These are phyloP conservation scores for Vigna radiata DNA, from an alignment of 306 rosid species.

Conservation along the genomic window DNA sequence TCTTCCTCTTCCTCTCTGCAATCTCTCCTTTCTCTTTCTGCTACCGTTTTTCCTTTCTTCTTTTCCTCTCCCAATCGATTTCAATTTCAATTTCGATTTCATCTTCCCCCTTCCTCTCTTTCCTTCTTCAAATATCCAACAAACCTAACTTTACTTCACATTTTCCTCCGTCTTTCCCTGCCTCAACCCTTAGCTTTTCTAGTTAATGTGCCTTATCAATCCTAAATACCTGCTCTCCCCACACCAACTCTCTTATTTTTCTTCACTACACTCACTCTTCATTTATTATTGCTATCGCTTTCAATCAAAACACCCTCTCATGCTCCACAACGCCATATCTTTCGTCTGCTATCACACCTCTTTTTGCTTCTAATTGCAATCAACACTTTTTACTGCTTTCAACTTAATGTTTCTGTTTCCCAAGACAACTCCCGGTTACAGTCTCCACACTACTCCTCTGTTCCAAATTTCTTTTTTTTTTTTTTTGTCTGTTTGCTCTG, in stretches of 20 bases:
- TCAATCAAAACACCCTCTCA: background rate
- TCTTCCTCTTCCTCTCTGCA: constrained; percentile 9
- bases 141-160: background rate
- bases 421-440: background rate
- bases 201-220: constrained; percentile 25
- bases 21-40: background rate
- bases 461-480: background rate
- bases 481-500: background rate
- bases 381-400: no score
- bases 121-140: background rate
- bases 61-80: constrained; percentile 1
- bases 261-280: constrained; percentile 12
- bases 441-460: background rate
- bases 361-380: no score
- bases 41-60: background rate
- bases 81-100: constrained; percentile 2
- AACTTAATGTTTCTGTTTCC: constrained; percentile 16
- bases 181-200: background rate
- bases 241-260: background rate
- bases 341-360: no score
- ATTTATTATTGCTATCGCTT: background rate
- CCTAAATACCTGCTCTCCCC: constrained; percentile 13
- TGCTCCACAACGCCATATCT: background rate
- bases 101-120: background rate
- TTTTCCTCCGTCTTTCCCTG: background rate